A percentile compares a stretch with the other conserved stretches of the same genome.
These are phyloP conservation scores for Claviceps purpurea DNA, from an alignment of 2,329 filamentous ascomycete species.

Conservation along the genomic window DNA sequence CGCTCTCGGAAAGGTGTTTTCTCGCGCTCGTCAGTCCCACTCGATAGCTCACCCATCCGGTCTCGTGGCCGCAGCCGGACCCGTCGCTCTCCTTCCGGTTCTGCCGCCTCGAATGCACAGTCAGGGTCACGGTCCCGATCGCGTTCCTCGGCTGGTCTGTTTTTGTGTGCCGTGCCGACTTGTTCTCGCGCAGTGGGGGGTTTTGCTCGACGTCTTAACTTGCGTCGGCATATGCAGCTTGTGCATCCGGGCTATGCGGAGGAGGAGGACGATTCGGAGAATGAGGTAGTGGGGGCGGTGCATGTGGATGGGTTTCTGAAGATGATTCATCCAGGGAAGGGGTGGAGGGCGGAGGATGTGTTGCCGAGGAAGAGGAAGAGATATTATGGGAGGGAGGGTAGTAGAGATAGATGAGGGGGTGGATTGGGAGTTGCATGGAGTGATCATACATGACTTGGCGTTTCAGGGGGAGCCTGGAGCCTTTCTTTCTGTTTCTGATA, in stretches of 20 bases:
- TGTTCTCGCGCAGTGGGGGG: conserved; percentile 24
- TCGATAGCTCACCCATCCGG: background rate
- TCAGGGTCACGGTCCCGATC: conserved; percentile 6
- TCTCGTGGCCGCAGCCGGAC: conserved; percentile 1
- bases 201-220: conserved; percentile 23
- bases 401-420: conserved; percentile 4
- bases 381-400: conserved; percentile 10
- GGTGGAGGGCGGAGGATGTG: conserved; percentile 31
- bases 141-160: conserved; percentile 18
- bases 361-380: conserved; percentile 17
- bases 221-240: conserved; percentile 24
- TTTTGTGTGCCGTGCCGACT: conserved; percentile 23
- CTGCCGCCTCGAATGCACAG: background rate
- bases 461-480: background rate
- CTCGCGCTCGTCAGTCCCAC: background rate
- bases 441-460: background rate
- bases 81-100: background rate
- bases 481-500: too few relatives aligned
- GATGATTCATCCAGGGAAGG: conserved; percentile 34
- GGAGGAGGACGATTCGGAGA: conserved; percentile 28
- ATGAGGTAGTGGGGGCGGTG: conserved; percentile 47
- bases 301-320: conserved; percentile 56
- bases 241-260: conserved; percentile 25
- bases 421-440: background rate
- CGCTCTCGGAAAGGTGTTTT: too few relatives aligned